Evolutionary conservation across 73 alveolate species (phyloP).

Genomic region (Uronychia setigera): DNA sequence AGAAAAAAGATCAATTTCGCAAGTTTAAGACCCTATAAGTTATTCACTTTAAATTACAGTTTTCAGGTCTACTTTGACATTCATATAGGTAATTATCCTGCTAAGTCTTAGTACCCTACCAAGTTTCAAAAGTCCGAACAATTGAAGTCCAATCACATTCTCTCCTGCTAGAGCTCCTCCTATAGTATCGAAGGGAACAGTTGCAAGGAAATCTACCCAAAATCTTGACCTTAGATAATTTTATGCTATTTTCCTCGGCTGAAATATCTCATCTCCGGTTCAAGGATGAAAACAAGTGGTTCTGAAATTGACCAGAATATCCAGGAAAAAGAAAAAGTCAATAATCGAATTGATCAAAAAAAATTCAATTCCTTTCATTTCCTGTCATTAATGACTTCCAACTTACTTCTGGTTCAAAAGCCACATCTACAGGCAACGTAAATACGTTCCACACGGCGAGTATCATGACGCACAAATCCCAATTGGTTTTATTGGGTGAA

Average conservation of each 20-base stretch:
- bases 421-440: conserved; percentile 7
- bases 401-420: conserved; percentile 19
- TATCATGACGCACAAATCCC: conserved; percentile 12
- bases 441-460: conserved; percentile 6
- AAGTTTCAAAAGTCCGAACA: conserved; percentile 14
- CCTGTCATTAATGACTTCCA: conserved; percentile 8
- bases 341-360: conserved; percentile 30
- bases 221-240: conserved; percentile 61
- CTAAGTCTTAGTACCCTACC: conserved; percentile 13
- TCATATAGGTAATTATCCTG: conserved; percentile 7
- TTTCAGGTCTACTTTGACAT: conserved; percentile 6
- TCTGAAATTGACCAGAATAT: conserved; percentile 51
- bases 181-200: conserved; percentile 66
- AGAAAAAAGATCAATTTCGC: conserved; percentile 41
- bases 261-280: conserved; percentile 73
- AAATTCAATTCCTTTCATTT: neutral
- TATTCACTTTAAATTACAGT: neutral
- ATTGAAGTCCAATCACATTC: neutral
- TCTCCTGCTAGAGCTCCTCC: conserved; percentile 6
- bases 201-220: conserved; percentile 79
- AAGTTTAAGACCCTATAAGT: conserved; percentile 11
- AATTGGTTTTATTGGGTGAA: conserved; percentile 32
- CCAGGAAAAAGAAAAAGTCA: conserved; percentile 62
- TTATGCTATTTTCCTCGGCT: conserved; percentile 50
- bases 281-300: conserved; percentile 65